Conservation (phyloP, 805 yeast genomes). For the Wickerhamomyces chambardii region DNA sequence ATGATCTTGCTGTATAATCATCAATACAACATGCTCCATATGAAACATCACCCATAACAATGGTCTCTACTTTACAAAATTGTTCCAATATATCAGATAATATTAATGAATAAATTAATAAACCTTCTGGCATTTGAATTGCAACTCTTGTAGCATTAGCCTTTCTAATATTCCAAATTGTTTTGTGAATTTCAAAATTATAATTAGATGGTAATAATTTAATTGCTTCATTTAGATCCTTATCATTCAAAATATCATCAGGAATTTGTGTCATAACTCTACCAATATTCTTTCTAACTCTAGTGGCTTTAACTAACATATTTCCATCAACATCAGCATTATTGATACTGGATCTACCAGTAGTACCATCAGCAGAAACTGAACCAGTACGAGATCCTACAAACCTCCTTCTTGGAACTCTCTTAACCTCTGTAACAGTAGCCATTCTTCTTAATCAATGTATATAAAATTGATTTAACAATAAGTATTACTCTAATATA, state of each 20-base stretch:
- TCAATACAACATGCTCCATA: conserved; percentile 99
- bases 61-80: conserved; percentile 77
- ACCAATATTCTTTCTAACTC: conserved; percentile 29
- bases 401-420: conserved; percentile 43
- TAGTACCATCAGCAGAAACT: no score
- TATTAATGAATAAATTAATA: conserved; percentile 78
- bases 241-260: conserved; percentile 68
- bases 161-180: conserved; percentile 86
- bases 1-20: conserved; percentile 86
- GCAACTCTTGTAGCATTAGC: conserved; percentile 76
- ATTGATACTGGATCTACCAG: no score
- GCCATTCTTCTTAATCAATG: no score
- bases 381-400: conserved; percentile 36
- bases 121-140: conserved; percentile 95
- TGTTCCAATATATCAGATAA: conserved; percentile 91
- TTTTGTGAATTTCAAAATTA: conserved; percentile 92
- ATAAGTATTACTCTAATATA: no score
- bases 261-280: conserved; percentile 84
- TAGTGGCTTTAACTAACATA: conserved; percentile 15
- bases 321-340: no score
- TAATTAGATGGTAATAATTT: conserved; percentile 80
- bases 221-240: conserved; percentile 78
- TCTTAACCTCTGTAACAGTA: conserved; percentile 4
- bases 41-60: conserved; percentile 98
- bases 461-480: no score